phyloP scores from a whole-genome alignment of 2,329 filamentous ascomycete genomes.

The Cladophialophora exuberans region DNA sequence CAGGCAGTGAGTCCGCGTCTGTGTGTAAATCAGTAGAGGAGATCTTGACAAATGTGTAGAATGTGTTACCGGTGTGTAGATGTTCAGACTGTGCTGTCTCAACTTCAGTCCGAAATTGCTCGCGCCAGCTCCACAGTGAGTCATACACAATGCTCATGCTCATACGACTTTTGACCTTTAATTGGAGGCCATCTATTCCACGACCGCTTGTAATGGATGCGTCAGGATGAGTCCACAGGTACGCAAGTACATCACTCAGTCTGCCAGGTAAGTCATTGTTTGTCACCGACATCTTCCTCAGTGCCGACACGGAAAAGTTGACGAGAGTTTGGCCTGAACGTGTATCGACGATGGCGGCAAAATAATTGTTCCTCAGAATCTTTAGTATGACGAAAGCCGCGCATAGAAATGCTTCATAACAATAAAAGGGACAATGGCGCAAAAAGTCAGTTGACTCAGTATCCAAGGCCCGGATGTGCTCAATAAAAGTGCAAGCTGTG shows the following conservation, averaged over 20 bases:
- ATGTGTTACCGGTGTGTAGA: not conserved
- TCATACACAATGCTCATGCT: constrained; percentile 69
- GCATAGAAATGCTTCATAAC: constrained; percentile 45
- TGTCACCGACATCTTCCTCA: constrained; percentile 62
- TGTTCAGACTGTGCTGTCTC: not conserved
- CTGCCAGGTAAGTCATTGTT: constrained; percentile 66
- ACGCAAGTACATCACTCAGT: constrained; percentile 65
- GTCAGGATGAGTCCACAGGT: constrained; percentile 56
- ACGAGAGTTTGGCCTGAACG: constrained; percentile 59
- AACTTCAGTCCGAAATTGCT: constrained; percentile 51
- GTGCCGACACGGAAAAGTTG: constrained; percentile 58
- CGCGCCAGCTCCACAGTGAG: constrained; percentile 71
- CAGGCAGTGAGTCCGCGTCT: not conserved
- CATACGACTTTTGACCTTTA: constrained; percentile 68
- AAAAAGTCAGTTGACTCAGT: not conserved
- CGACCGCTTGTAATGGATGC: constrained; percentile 13
- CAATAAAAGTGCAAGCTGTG: constrained; percentile 19
- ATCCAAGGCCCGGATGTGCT: constrained; percentile 16
- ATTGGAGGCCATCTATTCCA: constrained; percentile 48
- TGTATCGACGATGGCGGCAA: constrained; percentile 48
- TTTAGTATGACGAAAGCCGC: constrained; percentile 66
- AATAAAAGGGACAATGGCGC: constrained; percentile 14
- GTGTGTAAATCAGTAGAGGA: not conserved
- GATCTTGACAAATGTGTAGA: not conserved
- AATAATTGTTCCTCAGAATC: constrained; percentile 64